A percentile compares a stretch with the other conserved stretches of the same genome.
These are phyloP conservation scores for Chlorella sp. DNA, from an alignment of 139 green algal genomes.

Conservation along the genomic window DNA sequence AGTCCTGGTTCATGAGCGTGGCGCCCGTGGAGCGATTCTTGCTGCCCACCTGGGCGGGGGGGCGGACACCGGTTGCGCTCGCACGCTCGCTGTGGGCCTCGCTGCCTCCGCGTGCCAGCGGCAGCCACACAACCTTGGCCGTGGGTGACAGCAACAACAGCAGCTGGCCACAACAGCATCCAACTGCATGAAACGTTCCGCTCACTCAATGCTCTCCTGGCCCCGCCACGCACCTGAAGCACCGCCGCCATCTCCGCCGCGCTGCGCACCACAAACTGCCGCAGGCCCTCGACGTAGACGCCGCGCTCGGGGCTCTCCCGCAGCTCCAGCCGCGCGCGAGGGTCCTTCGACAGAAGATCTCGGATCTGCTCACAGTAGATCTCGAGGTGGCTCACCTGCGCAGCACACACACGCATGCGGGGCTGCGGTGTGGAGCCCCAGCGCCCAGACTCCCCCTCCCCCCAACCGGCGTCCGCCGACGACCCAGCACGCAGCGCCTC, in stretches of 20 bases:
- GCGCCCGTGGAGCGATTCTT: constrained; percentile 74
- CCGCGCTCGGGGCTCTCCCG: constrained; percentile 72
- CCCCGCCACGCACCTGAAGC: constrained; percentile 72
- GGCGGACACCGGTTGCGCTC: too few species aligned
- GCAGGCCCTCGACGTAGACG: constrained; percentile 76
- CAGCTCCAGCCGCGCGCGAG: constrained; percentile 73
- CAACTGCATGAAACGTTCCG: too few species aligned
- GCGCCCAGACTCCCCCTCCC: too few species aligned
- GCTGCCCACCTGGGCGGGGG: constrained; percentile 69
- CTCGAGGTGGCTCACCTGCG: constrained; percentile 75
- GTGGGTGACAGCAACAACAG: too few species aligned
- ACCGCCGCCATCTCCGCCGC: constrained; percentile 80
- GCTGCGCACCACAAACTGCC: constrained; percentile 77
- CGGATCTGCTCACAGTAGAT: constrained; percentile 91
- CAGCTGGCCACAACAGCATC: too few species aligned
- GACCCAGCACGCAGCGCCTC: not conserved
- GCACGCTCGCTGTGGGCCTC: too few species aligned
- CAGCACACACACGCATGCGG: not conserved
- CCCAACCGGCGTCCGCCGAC: too few species aligned
- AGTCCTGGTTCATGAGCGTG: constrained; percentile 92
- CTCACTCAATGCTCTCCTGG: too few species aligned
- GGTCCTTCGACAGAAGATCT: constrained; percentile 81
- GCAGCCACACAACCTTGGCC: too few species aligned
- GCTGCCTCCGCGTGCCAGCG: too few species aligned
- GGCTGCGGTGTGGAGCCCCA: too few species aligned